phyloP scores from a whole-genome alignment of 179 eudicot species.

The Amaranthus tricolor region DNA sequence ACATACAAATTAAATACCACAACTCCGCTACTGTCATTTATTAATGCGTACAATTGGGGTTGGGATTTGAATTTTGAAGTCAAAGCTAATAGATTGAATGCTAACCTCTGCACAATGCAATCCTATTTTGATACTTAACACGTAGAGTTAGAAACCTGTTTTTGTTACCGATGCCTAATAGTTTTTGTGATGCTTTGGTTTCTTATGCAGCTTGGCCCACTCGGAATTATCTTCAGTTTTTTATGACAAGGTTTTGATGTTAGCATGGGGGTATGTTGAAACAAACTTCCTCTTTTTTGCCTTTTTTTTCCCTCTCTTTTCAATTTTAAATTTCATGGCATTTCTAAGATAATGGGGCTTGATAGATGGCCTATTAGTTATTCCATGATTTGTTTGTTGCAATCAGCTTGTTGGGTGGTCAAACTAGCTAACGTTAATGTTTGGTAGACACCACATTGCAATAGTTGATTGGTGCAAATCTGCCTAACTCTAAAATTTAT shows the following conservation, averaged over 20 bases:
- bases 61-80: neutral
- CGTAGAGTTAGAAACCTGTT: neutral
- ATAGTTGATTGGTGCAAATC: too few relatives aligned
- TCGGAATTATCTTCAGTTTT: constrained; percentile 75
- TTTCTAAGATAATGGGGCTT: neutral
- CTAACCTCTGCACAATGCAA: neutral
- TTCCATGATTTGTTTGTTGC: too few relatives aligned
- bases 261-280: constrained; percentile 66
- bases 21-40: too few relatives aligned
- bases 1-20: too few relatives aligned
- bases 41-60: too few relatives aligned
- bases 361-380: too few relatives aligned
- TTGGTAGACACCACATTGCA: too few relatives aligned
- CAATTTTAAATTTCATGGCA: neutral
- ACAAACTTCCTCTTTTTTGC: neutral
- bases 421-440: too few relatives aligned
- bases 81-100: neutral
- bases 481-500: too few relatives aligned
- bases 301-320: neutral
- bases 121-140: neutral
- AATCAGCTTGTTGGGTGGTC: too few relatives aligned
- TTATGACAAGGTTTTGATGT: constrained; percentile 78
- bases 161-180: neutral
- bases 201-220: constrained; percentile 58
- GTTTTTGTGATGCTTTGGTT: neutral